Base-by-base conservation (phyloP, 2,329 filamentous ascomycete genomes). In the Paecilomyces fulvus region DNA sequence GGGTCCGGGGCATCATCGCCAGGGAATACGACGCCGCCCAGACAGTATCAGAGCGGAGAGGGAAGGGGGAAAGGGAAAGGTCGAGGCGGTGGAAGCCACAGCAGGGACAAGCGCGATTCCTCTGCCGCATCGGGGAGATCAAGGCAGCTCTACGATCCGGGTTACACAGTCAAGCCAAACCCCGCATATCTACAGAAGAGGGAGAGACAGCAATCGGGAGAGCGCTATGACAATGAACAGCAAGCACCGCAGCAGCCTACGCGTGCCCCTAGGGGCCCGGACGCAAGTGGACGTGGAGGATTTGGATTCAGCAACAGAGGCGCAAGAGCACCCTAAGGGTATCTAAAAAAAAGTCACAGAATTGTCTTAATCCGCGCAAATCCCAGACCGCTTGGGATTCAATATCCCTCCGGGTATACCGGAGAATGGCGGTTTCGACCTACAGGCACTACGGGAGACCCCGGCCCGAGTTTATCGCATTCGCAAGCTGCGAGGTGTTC, bases 101-200 rank as follows among this genome's bases (percentile, higher is more conserved):
- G 63, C 49, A 65, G 65, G n/a, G 69, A 74, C 70, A 62, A 79
- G 30, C 73, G 77, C 49, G 75, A 78, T 30, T 68, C 64, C 7
- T 71, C 70, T 43, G 72, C 61, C 58, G 71, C 56, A 59, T 73
- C 62, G 56, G 71, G 55, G 60, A 76, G 64, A 62, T 70, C 65
- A 58, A 77, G 67, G 52, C 87, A 91, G 66, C 79, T 96, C 1
- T 96, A 85, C 71, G 90, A 96, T 65, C 90, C 90, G 0, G 83
- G 81, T 33, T 90, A 86, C 67, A 77, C 84, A 12, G 75, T 83
- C 3, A 90, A 84, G 64, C 83, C 86, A 0, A 83, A 81, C 23
- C 79, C 80, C 14, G 68, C 73, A 25, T 74, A 72, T 60, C 60
- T 75, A 28, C 77, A 77, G 63, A 75, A 72, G 59, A 76, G 70